Evolutionary conservation across 306 rosid species (phyloP).

Genomic region (Cucumis melo): DNA sequence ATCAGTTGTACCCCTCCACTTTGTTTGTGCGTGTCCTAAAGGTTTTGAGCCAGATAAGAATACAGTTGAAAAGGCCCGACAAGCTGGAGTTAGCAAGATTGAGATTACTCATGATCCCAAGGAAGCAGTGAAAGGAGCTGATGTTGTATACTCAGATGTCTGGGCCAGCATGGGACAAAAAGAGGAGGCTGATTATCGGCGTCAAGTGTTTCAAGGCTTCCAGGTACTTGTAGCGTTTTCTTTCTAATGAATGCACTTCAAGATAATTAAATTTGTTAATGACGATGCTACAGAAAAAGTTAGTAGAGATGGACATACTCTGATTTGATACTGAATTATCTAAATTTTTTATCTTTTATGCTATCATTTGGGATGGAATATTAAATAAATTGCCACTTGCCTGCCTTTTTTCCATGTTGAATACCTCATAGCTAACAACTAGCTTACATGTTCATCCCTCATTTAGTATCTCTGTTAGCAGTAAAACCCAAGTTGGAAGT

Average conservation of each 20-base stretch:
- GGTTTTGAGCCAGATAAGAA: constrained; percentile 83
- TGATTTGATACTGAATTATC: not conserved
- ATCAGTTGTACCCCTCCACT: constrained; percentile 79
- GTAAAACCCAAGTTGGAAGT: not conserved
- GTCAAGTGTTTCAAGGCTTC: constrained; percentile 63
- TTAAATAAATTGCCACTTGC: not conserved
- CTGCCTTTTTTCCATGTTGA: not conserved
- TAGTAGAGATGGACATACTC: not conserved
- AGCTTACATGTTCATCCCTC: not conserved
- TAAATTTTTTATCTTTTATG: not conserved
- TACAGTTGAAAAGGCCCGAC: constrained; percentile 69
- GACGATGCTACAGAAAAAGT: not conserved
- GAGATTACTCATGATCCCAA: constrained; percentile 77
- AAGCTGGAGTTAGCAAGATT: constrained; percentile 86
- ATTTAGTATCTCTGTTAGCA: not conserved
- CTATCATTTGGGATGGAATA: not conserved
- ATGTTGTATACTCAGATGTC: constrained; percentile 83
- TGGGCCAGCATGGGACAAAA: constrained; percentile 99
- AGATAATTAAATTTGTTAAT: not conserved
- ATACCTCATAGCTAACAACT: not conserved
- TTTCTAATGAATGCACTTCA: not conserved
- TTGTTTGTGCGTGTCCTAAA: constrained; percentile 79
- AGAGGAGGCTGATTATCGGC: constrained; percentile 84
- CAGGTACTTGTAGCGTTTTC: constrained; percentile 39
- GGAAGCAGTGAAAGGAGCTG: constrained; percentile 91